Evolutionary conservation across 768 basidiomycete species (phyloP).

Genomic region (Mycena alexandri): DNA sequence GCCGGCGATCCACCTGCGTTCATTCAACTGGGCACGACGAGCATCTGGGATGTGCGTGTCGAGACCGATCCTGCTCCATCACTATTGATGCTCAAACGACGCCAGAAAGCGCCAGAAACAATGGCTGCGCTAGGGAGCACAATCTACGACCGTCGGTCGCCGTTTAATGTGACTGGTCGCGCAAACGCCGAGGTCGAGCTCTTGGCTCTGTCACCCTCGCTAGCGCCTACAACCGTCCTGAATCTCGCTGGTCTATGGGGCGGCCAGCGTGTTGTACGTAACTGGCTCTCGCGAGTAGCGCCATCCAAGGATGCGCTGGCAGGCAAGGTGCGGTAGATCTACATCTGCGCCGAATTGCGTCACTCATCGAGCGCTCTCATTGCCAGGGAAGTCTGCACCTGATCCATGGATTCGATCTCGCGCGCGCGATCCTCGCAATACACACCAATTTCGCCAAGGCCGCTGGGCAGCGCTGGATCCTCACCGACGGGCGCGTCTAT

Average conservation of each 20-base stretch:
- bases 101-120: slow-evolving; percentile 21
- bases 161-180: slow-evolving; percentile 57
- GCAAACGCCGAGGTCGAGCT: slow-evolving; percentile 69
- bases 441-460: slow-evolving; percentile 59
- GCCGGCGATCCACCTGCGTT: slow-evolving; percentile 50
- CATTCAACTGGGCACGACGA: slow-evolving; percentile 71
- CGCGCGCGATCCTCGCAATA: slow-evolving; percentile 71
- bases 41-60: slow-evolving; percentile 70
- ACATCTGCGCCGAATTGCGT: neutral
- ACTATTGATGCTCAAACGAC: neutral
- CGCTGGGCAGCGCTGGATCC: slow-evolving; percentile 65
- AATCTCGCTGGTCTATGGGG: slow-evolving; percentile 78
- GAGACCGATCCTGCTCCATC: neutral
- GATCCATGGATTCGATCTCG: slow-evolving; percentile 72
- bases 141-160: slow-evolving; percentile 67
- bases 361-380: too few relatives aligned
- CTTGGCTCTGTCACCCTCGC: slow-evolving; percentile 54
- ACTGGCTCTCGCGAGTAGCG: slow-evolving; percentile 68
- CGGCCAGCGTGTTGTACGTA: slow-evolving; percentile 58
- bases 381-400: slow-evolving; percentile 68
- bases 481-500: slow-evolving; percentile 68
- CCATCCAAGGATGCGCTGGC: slow-evolving; percentile 66
- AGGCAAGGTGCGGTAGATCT: slow-evolving; percentile 54
- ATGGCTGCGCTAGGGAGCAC: neutral
- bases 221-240: slow-evolving; percentile 64